Conservation (phyloP, 2,329 filamentous ascomycete species). For the Paraphoma sp. region DNA sequence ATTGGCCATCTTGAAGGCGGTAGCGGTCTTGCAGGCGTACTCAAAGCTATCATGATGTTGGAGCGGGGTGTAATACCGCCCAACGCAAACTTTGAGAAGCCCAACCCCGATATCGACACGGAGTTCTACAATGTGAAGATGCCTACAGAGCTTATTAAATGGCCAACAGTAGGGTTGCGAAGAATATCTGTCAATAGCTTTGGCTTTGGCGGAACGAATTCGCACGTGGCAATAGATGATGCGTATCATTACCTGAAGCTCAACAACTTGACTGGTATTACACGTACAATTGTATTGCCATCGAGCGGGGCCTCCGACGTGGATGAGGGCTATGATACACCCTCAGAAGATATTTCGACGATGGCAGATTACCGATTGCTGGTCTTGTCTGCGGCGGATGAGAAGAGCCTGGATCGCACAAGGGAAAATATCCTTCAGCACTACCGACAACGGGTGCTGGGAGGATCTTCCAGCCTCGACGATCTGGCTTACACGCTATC, state of each 20-base stretch:
- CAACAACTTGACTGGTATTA: too few species aligned
- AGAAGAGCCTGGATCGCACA: too few species aligned
- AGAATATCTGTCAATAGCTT: conserved; percentile 26
- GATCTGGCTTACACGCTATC: not conserved
- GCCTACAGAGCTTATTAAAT: conserved; percentile 13
- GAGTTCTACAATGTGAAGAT: conserved; percentile 8
- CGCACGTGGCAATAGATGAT: conserved; percentile 28
- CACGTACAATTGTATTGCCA: too few species aligned
- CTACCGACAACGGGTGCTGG: too few species aligned
- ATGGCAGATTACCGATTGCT: too few species aligned
- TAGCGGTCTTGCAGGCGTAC: conserved; percentile 43
- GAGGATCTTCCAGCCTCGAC: too few species aligned
- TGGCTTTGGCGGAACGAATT: conserved; percentile 34
- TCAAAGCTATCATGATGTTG: conserved; percentile 49
- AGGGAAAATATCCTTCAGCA: too few species aligned
- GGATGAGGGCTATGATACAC: too few species aligned
- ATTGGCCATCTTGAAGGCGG: conserved; percentile 47
- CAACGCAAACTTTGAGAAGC: conserved; percentile 19
- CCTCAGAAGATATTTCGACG: too few species aligned
- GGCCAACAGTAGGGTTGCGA: conserved; percentile 17
- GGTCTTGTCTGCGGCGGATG: too few species aligned
- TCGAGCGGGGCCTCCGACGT: too few species aligned
- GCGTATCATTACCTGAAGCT: conserved; percentile 26
- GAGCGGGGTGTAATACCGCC: conserved; percentile 42
- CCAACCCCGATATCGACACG: conserved; percentile 6